Evolutionary conservation across 2,329 filamentous ascomycete species (phyloP).

Genomic region (Alternaria sp.): DNA sequence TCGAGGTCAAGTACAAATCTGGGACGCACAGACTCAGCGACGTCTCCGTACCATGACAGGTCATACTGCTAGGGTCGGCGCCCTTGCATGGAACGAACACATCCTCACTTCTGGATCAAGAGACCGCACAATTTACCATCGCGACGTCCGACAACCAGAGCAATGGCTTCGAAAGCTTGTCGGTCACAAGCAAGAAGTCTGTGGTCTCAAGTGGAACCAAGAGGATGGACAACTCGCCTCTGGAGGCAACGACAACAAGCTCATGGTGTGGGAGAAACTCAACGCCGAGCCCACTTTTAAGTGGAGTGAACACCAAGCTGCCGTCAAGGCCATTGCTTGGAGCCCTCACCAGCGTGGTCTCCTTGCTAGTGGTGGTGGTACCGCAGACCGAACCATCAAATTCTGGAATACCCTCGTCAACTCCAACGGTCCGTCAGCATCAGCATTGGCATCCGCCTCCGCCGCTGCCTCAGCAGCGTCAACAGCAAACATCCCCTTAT

Average conservation of each 20-base stretch:
- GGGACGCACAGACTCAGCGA: constrained; percentile 89
- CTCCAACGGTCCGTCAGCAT: constrained; percentile 54
- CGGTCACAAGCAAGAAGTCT: constrained; percentile 98
- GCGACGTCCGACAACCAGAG: constrained; percentile 90
- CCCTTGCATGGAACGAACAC: constrained; percentile 96
- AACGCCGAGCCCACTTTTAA: constrained; percentile 92
- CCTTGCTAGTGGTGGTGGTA: constrained; percentile 94
- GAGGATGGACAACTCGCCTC: constrained; percentile 95
- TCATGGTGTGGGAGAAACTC: constrained; percentile 98
- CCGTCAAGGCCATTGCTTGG: constrained; percentile 98
- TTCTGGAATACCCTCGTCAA: constrained; percentile 97
- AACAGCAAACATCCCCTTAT: constrained; percentile 40
- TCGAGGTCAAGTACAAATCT: constrained; percentile 95
- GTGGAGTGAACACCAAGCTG: constrained; percentile 92
- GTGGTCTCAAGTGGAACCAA: constrained; percentile 95
- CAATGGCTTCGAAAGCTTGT: constrained; percentile 88
- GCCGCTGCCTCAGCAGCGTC: constrained; percentile 45
- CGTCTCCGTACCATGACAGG: constrained; percentile 95
- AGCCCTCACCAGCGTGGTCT: constrained; percentile 94
- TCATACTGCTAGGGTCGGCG: constrained; percentile 90
- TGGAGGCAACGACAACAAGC: constrained; percentile 97
- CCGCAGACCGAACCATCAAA: constrained; percentile 93
- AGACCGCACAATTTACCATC: constrained; percentile 92
- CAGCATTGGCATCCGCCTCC: constrained; percentile 52
- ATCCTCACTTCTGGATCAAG: constrained; percentile 95